Percentiles rank a stretch among this genome's conserved stretches.
These are phyloP conservation scores for Tuber magnatum DNA, from an alignment of 495 filamentous ascomycete genomes.

Conservation along the genomic window DNA sequence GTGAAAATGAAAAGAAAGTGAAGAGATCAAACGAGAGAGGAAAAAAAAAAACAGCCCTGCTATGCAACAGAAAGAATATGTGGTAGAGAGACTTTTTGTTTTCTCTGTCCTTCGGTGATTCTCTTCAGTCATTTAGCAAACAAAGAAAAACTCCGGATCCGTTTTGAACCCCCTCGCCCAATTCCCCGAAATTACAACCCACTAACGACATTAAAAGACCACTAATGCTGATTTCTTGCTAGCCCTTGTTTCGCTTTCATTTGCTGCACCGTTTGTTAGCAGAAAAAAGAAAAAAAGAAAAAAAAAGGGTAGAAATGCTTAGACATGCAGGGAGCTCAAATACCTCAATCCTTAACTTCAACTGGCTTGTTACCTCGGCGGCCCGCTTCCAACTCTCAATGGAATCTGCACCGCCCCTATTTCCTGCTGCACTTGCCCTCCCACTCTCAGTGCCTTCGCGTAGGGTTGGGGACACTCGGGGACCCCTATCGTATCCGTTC, in stretches of 20 bases:
- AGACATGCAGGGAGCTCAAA: slow-evolving; percentile 35
- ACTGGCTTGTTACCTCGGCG: slow-evolving; percentile 94
- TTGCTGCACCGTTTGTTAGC: slow-evolving; percentile 17
- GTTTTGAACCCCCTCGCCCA: slow-evolving; percentile 8
- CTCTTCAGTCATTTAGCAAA: slow-evolving; percentile 7
- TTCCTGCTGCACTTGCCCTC: slow-evolving; percentile 45
- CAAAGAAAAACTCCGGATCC: slow-evolving; percentile 7
- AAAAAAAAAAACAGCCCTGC: slow-evolving; percentile 3
- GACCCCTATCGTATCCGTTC: slow-evolving; percentile 48
- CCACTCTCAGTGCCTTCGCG: slow-evolving; percentile 39
- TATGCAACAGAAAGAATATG: slow-evolving; percentile 24
- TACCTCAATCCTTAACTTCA: slow-evolving; percentile 88
- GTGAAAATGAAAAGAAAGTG: slow-evolving; percentile 7
- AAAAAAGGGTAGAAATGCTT: background rate
- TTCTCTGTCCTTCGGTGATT: slow-evolving; percentile 45
- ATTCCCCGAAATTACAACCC: slow-evolving; percentile 8
- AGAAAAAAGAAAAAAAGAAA: background rate
- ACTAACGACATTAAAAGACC: slow-evolving; percentile 4
- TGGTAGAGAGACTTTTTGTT: slow-evolving; percentile 33
- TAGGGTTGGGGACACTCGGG: slow-evolving; percentile 35
- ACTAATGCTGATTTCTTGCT: slow-evolving; percentile 23
- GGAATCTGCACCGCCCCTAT: slow-evolving; percentile 49
- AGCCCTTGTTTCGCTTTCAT: slow-evolving; percentile 43
- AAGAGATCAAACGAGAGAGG: background rate
- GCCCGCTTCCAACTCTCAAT: slow-evolving; percentile 96